Evolutionary conservation across 352 stramenopile species (phyloP), one percentile per base, ranked within the genome.

Genomic region (Phytophthora colocasiae): DNA sequence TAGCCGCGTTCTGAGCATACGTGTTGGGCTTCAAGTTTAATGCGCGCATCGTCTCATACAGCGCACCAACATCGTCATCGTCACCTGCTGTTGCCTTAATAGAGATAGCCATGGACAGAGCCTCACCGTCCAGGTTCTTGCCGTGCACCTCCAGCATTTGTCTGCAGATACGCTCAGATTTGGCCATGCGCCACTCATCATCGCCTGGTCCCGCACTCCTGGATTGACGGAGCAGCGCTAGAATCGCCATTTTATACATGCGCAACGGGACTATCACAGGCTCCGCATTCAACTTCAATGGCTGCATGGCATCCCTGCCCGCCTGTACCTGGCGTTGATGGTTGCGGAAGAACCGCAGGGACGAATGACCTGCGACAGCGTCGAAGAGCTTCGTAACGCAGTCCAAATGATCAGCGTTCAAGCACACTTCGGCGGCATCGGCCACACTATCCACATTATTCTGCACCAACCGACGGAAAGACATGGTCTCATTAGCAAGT

Each of bases 101-200:
- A 17, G 85, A 94, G 56, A 93, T 93, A 19, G 87, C 85, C 61
- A 93, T 75, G 8, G 83, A 93, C 31, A 93, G 67, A 43, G 85
- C 85, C 1, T 90, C 85, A 27, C 80, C 77, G 54, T 93, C 85
- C 19, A 93, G 44, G 6, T 52, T 48, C 27, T 79, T 75, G 12
- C 67, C 73, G 45, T 82, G 72, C 31, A 79, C 59, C 61, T 91
- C 66, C 34, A 93, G 70, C 85, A 93, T 93, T 63, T 89, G 74
- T 24, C 72, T 71, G 45, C 85, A 92, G 50, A 92, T 83, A 6
- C 54, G 58, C 56, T 91, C 85, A 0, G 80, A 76, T 58, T 87
- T 81, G n/a, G 41, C 36, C 54, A 93, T 87, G 17, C 63, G 65
- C 60, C 66, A 70, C 11, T 14, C 61, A 41, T 64, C 26, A 45